Base-by-base conservation (phyloP, 306 rosid species). In the Delonix regia region DNA sequence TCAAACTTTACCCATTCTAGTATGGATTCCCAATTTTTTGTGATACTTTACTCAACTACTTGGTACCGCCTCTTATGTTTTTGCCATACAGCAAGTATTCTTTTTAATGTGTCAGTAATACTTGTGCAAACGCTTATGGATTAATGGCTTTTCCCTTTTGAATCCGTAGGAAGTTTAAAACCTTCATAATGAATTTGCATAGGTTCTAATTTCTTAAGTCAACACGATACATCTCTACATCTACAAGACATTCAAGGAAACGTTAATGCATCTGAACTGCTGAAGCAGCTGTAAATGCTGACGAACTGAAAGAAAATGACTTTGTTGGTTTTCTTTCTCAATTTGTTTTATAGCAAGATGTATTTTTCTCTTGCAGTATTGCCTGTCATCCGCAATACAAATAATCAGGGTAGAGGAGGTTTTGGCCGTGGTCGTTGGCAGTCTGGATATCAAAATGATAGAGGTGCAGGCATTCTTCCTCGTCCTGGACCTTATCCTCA, bases 391-490 rank as follows among this genome's bases (percentile, higher is more conserved):
- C 88, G 90, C 67, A 82, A 82, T 51, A 6, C 52, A 1, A 86
- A 59, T 77, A 83, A 78, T 51, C 84, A 28, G 34, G 77, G 85
- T 44, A 82, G 88, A 73, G 90, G 86, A 71, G 83, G 86, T 3
- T 84, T 76, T 82, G 86, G 88, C 63, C 86, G 90, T n/a, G 88
- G 90, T 28, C 86, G 88, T 24, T 79, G 86, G 90, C 87, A 36
- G 41, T 7, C 41, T 36, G 41, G 41, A 36, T 36, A 36, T 36
- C 41, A 83, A 45, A 92, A 92, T 87, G 98, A 87, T 81, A 92
- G 99, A 84, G 99, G 90, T 36, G 87, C 98, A 4, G 99, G 99
- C 45, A 85, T 95, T 75, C 98, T 95, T 82, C 98, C 98, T 15
- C 88, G 94, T 51, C 98, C 98, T 9, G 97, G 99, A 62, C 93